Evolutionary conservation across 2,329 filamentous ascomycete genomes (phyloP).

Genomic region (Pseudopyrenochaeta lycopersici): DNA sequence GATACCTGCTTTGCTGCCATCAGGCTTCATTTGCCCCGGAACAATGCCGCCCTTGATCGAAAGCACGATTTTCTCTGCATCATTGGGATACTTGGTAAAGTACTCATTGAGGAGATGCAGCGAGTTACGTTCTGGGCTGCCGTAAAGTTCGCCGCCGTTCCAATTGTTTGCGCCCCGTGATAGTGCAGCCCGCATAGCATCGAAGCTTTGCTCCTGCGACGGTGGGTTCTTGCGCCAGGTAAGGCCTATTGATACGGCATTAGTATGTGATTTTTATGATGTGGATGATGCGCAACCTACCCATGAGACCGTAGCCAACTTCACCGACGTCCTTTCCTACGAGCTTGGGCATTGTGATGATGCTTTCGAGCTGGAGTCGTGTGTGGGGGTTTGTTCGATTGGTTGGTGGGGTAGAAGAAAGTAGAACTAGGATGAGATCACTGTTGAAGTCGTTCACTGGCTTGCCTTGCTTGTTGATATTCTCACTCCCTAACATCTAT

Average conservation of each 20-base stretch:
- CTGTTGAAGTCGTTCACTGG: not conserved
- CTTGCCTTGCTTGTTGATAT: too few species aligned
- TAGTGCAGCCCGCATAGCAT: slow-evolving; percentile 56
- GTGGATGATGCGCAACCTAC: slow-evolving; percentile 20
- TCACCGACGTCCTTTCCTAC: slow-evolving; percentile 49
- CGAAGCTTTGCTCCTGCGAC: slow-evolving; percentile 49
- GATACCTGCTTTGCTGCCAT: slow-evolving; percentile 54
- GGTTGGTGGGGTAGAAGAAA: not conserved
- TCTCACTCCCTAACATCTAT: too few species aligned
- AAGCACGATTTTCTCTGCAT: slow-evolving; percentile 60
- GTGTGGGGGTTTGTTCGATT: not conserved
- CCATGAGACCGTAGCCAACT: slow-evolving; percentile 60
- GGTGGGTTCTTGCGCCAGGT: slow-evolving; percentile 56
- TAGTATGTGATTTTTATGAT: not conserved
- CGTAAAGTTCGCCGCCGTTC: slow-evolving; percentile 62
- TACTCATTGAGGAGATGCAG: slow-evolving; percentile 61
- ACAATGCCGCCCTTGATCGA: slow-evolving; percentile 60
- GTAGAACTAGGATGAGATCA: slow-evolving; percentile 2
- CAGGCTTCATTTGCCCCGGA: slow-evolving; percentile 44
- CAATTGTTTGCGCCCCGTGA: slow-evolving; percentile 56
- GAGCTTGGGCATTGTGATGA: slow-evolving; percentile 43
- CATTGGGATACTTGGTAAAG: slow-evolving; percentile 61
- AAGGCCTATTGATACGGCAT: slow-evolving; percentile 44
- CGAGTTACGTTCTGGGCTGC: slow-evolving; percentile 56
- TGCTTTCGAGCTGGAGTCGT: slow-evolving; percentile 1